Base-by-base conservation (phyloP, 305 asterid species). In the Fraxinus platypoda region DNA sequence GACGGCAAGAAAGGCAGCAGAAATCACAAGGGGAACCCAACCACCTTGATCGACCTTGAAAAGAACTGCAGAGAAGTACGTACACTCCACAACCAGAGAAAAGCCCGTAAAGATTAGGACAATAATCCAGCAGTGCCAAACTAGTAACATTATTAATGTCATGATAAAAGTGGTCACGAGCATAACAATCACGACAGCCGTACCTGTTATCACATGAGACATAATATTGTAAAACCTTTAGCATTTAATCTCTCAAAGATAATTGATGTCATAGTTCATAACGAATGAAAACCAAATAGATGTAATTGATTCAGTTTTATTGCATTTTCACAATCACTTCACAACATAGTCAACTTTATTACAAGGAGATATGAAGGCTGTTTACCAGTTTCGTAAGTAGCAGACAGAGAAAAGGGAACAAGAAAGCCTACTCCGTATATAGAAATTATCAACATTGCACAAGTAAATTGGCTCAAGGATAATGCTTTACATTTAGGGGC, bases 131-230 rank as follows among this genome's bases (percentile, higher is more conserved):
- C 97, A 94, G 88, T 88, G 97, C 99, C 99, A 95, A 4, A 94
- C 99, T 8, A 94, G 86, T 8, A 94, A 66, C 99, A 95, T 95
- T 83, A 95, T 92, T 8, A 94, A 89, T 12, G 89, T 93, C 99
- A 95, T 94, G 82, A 95, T 95, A 81, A 94, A 88, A 17, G 99
- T 94, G 31, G 99, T 94, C 46, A 88, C 98, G 35, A 95, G 91
- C 99, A 95, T 95, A 83, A 94, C 99, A 11, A 95, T 81, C 81
- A 94, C 98, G 2, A 95, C 99, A 0, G 98, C 98, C 0, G 97
- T 95, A 74, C 99, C 98, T 95, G 93, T 83, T 46, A 70, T 76
- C 25, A 73, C 62, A 68, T 77, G 79, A 49, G 74, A 23, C 12
- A 30, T 17, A 46, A 30, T 41, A 15, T 33, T 38, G 70, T 19